Base-by-base conservation (phyloP, 345 rosid species). In the Citrus reticulata region DNA sequence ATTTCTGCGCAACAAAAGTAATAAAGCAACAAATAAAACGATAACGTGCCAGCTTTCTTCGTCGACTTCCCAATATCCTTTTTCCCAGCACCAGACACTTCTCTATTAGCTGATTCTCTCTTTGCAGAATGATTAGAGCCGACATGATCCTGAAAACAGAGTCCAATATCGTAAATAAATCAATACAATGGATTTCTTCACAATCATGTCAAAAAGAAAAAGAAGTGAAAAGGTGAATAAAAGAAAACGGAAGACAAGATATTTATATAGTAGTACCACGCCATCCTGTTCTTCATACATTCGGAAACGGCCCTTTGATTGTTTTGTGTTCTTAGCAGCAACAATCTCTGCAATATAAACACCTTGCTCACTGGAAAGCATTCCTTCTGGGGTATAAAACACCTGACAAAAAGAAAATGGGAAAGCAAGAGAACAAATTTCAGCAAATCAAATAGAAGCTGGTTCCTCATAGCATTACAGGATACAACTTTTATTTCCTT, bases 381-480 rank as follows among this genome's bases (percentile, higher is more conserved):
- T 88, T 79, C 98, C 97, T 80, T 91, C 99, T 75, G 99, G 97
- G 58, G 98, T 94, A 67, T 67, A 87, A 74, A 92, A 96, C 81
- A 96, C 88, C 98, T 96, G 85, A 72, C 75, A 79, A 61, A 84
- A 65, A 55, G 78, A 63, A 39, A 80, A 32, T 67, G 59, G 7
- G 19, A 75, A 37, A 42, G 54, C 58, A 60, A 54, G 19, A 29
- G 19, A 35, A 27, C 27, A 29, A 70, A 59, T 60, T 40, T 62
- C 22, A 70, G 60, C 29, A 68, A 29, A 46, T 64, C 78, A 75
- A 76, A 32, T 10, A 64, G 49, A 6, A 22, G 60, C 20, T 49
- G 35, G 46, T 6, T 6, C 14, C 39, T 27, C 39, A 65, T 51
- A 22, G 40, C 59, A 30, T 19, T 65, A 24, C 29, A 42, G 25